phyloP scores from a whole-genome alignment of 306 rosid species.

The Vachellia collinsii region DNA sequence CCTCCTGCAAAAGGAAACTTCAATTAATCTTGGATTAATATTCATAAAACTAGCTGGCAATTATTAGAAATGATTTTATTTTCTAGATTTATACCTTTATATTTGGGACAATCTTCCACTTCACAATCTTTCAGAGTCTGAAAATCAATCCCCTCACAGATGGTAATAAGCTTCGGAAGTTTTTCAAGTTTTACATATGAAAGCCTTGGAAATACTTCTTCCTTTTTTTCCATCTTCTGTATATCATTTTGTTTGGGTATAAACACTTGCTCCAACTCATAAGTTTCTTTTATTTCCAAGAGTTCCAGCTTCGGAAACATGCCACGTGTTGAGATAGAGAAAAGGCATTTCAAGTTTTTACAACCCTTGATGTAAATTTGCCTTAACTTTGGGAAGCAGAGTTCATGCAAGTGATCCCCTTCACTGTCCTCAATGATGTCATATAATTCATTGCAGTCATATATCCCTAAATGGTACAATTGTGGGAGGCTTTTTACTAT shows the following conservation, averaged over 20 bases:
- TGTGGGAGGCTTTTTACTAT: background rate
- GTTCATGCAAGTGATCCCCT: too few relatives aligned
- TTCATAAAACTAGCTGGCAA: background rate
- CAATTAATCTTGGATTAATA: background rate
- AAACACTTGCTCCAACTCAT: background rate
- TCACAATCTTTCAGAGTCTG: accelerated
- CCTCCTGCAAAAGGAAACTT: too few relatives aligned
- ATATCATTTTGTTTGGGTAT: background rate
- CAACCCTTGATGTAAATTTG: accelerated
- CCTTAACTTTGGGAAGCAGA: background rate
- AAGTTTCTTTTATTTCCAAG: background rate
- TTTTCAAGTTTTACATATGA: accelerated
- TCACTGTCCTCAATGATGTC: background rate
- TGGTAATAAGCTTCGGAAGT: background rate
- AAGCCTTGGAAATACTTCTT: background rate
- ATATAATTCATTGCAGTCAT: background rate
- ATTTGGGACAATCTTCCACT: background rate
- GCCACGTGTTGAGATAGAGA: background rate
- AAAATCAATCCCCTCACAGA: background rate
- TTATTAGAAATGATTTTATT: background rate
- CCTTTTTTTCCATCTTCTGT: background rate
- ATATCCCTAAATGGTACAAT: background rate
- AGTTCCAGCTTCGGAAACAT: accelerated
- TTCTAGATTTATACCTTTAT: background rate
- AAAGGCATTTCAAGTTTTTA: background rate